Conservation (phyloP, 768 basidiomycete species). For the Leccinum disarticulatum region DNA sequence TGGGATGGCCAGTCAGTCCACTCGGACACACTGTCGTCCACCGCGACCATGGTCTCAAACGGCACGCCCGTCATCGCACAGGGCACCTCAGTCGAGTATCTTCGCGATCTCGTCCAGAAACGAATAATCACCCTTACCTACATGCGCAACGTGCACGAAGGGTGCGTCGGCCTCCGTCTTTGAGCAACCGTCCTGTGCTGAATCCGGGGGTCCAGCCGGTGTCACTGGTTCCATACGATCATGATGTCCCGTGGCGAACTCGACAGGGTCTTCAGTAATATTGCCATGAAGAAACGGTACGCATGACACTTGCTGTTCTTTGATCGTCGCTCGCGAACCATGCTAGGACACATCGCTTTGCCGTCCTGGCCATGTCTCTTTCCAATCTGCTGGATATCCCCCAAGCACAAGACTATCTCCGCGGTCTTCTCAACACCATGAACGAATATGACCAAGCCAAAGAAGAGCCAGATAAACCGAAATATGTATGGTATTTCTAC, state of each 20-base stretch:
- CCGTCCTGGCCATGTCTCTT: constrained; percentile 84
- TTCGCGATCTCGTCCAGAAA: constrained; percentile 80
- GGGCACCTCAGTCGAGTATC: constrained; percentile 74
- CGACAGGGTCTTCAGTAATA: constrained; percentile 70
- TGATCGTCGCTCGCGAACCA: constrained; percentile 9
- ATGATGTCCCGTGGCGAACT: constrained; percentile 73
- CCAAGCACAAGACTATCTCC: constrained; percentile 77
- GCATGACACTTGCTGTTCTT: constrained; percentile 16
- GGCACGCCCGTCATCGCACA: constrained; percentile 39
- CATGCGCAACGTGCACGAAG: constrained; percentile 82
- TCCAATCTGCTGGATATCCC: constrained; percentile 79
- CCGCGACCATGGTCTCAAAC: constrained; percentile 39
- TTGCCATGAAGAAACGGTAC: constrained; percentile 77
- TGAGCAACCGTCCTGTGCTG: constrained; percentile 1
- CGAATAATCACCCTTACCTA: constrained; percentile 84
- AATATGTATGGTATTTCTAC: constrained; percentile 51
- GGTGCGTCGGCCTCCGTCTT: constrained; percentile 47
- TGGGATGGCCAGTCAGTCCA: constrained; percentile 73
- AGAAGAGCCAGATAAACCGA: constrained; percentile 51
- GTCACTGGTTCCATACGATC: constrained; percentile 89
- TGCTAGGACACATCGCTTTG: constrained; percentile 74
- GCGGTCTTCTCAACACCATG: constrained; percentile 67
- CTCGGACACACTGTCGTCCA: constrained; percentile 42
- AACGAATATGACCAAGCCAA: constrained; percentile 78
- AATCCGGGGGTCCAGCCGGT: constrained; percentile 47